Evolutionary conservation across 2,329 filamentous ascomycete species (phyloP).

Genomic region (Botrytis elliptica): DNA sequence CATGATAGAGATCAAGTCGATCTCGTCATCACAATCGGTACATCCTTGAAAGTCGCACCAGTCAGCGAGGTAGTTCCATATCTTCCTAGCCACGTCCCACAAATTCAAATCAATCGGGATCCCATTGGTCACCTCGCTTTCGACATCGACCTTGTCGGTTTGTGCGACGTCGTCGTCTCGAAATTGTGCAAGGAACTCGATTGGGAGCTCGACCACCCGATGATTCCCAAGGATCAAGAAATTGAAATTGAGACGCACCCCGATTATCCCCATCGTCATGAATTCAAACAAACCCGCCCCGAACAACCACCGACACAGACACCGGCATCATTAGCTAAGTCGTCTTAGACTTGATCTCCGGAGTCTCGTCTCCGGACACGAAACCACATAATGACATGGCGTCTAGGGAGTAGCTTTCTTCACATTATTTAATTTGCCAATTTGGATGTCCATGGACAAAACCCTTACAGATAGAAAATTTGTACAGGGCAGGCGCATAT

Average conservation of each 20-base stretch:
- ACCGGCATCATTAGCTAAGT: neutral
- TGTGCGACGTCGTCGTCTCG: slow-evolving; percentile 86
- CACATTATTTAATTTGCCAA: neutral
- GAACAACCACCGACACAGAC: too few species aligned
- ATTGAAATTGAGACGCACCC: slow-evolving; percentile 55
- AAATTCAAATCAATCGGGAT: slow-evolving; percentile 86
- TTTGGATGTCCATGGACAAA: neutral
- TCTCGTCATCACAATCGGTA: slow-evolving; percentile 93
- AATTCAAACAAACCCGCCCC: slow-evolving; percentile 39
- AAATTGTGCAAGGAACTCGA: slow-evolving; percentile 80
- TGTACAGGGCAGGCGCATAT: neutral
- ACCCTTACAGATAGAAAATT: neutral
- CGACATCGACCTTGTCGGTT: slow-evolving; percentile 92
- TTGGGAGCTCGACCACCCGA: slow-evolving; percentile 79
- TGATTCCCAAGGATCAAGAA: slow-evolving; percentile 68
- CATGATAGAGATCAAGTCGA: slow-evolving; percentile 80
- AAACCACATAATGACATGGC: neutral
- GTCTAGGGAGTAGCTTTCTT: neutral
- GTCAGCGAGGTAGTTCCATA: slow-evolving; percentile 88
- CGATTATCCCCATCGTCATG: slow-evolving; percentile 47
- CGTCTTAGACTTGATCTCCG: neutral
- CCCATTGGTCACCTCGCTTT: slow-evolving; percentile 89
- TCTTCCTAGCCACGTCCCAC: slow-evolving; percentile 75
- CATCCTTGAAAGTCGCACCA: slow-evolving; percentile 90
- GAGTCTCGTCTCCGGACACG: neutral